These are phyloP conservation scores for Macadamia integrifolia DNA, from an alignment of 164 flowering plant species.

Conservation along the genomic window DNA sequence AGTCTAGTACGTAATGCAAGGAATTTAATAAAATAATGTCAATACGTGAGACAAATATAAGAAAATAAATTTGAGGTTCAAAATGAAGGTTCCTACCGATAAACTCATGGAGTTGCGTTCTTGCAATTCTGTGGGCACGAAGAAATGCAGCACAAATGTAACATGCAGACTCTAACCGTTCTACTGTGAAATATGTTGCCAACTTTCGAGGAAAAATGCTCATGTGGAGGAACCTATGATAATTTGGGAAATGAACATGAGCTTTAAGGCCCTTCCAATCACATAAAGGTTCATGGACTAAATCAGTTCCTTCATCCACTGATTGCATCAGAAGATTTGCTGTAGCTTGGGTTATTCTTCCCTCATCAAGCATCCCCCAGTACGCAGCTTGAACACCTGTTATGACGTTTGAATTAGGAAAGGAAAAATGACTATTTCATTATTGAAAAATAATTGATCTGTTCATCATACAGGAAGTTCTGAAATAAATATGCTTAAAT, in stretches of 20 bases:
- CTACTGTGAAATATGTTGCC: constrained; percentile 74
- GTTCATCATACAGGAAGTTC: too few species aligned
- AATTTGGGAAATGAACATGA: constrained; percentile 70
- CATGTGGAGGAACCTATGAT: constrained; percentile 66
- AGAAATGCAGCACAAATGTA: constrained; percentile 91
- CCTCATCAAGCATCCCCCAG: constrained; percentile 96
- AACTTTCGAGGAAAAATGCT: constrained; percentile 68
- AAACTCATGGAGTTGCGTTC: constrained; percentile 77
- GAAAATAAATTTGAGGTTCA: too few species aligned
- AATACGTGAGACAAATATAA: too few species aligned
- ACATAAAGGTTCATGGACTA: constrained; percentile 61
- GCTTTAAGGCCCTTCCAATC: constrained; percentile 85
- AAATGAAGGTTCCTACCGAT: constrained; percentile 45
- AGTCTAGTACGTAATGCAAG: not conserved
- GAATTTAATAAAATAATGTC: not conserved
- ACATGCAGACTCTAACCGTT: constrained; percentile 81
- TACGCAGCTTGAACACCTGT: constrained; percentile 97
- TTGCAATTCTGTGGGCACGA: constrained; percentile 89
- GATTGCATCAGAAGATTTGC: constrained; percentile 87
- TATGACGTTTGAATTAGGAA: not conserved
- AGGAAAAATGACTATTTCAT: too few species aligned
- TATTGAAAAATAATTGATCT: too few species aligned
- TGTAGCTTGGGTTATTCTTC: constrained; percentile 71
- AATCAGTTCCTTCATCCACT: constrained; percentile 87
- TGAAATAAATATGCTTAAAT: too few species aligned